Percentiles rank a stretch among this genome's conserved stretches.
Evolutionary conservation across 2,329 filamentous ascomycete genomes (phyloP).

Genomic region (Cladophialophora yegresii): DNA sequence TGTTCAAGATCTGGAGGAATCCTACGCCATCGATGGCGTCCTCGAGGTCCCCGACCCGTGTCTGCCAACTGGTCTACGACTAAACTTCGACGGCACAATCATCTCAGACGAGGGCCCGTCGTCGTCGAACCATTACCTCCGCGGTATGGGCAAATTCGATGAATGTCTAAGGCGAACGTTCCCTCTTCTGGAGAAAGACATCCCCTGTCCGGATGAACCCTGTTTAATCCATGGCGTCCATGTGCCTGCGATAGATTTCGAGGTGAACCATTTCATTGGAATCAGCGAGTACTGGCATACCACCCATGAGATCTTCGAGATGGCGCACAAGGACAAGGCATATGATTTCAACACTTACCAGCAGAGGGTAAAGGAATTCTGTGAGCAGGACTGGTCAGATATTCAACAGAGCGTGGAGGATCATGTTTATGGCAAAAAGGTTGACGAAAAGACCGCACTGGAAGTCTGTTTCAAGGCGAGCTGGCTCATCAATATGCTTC

Average conservation of each 20-base stretch:
- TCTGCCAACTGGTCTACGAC: constrained; percentile 74
- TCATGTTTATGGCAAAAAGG: constrained; percentile 73
- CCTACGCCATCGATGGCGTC: constrained; percentile 59
- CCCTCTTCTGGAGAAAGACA: constrained; percentile 85
- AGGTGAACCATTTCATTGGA: constrained; percentile 95
- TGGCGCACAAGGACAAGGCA: constrained; percentile 71
- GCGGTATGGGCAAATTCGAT: constrained; percentile 84
- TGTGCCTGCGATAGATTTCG: constrained; percentile 92
- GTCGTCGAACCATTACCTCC: constrained; percentile 51
- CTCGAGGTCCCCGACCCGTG: constrained; percentile 86
- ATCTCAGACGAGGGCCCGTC: constrained; percentile 44
- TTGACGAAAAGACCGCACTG: constrained; percentile 71
- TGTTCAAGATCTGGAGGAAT: constrained; percentile 71
- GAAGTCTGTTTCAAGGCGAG: constrained; percentile 97
- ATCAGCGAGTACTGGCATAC: constrained; percentile 99
- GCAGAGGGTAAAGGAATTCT: constrained; percentile 79
- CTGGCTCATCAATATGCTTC: constrained; percentile 95
- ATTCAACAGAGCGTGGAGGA: constrained; percentile 68
- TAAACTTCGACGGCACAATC: constrained; percentile 69
- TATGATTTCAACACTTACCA: constrained; percentile 94
- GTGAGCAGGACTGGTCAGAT: constrained; percentile 75
- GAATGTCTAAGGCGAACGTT: constrained; percentile 81
- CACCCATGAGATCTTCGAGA: constrained; percentile 87
- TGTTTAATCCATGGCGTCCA: constrained; percentile 90
- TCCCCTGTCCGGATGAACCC: constrained; percentile 76